These are phyloP conservation scores for Aspergillus panamensis DNA, from an alignment of 495 filamentous ascomycete genomes.

Conservation along the genomic window DNA sequence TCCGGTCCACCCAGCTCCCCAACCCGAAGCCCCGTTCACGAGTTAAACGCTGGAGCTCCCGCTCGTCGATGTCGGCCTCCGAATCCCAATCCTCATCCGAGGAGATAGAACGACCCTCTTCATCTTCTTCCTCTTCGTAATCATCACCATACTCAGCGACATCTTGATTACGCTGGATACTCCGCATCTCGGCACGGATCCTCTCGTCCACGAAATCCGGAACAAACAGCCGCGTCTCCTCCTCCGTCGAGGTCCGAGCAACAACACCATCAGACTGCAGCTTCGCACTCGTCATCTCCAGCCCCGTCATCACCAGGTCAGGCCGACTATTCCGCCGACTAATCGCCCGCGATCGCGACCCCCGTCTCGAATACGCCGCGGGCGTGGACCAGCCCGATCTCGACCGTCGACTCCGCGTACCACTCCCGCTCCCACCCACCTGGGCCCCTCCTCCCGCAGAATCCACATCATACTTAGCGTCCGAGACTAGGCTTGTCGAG, in stretches of 20 bases:
- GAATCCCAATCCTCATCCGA: slow-evolving; percentile 24
- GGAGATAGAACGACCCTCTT: slow-evolving; percentile 10
- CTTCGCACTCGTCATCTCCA: slow-evolving; percentile 13
- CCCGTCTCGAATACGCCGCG: slow-evolving; percentile 27
- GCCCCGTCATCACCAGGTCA: slow-evolving; percentile 38
- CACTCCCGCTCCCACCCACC: too few species aligned
- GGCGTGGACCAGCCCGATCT: slow-evolving; percentile 42
- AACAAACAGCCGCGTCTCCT: slow-evolving; percentile 21
- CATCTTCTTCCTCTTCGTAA: slow-evolving; percentile 13
- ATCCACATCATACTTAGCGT: slow-evolving; percentile 36
- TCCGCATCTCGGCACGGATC: slow-evolving; percentile 43
- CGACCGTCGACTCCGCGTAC: slow-evolving; percentile 20
- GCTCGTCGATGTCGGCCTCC: slow-evolving; percentile 42
- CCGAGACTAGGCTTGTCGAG: slow-evolving; percentile 62
- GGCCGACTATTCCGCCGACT: slow-evolving; percentile 37
- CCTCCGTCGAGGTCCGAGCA: slow-evolving; percentile 9
- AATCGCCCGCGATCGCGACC: slow-evolving; percentile 31
- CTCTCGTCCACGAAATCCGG: slow-evolving; percentile 46
- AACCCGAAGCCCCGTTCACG: slow-evolving; percentile 61
- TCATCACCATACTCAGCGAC: background rate
- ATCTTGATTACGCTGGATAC: slow-evolving; percentile 24
- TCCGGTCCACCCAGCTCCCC: slow-evolving; percentile 69
- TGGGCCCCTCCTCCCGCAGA: background rate
- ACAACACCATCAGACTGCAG: background rate
- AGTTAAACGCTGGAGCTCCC: slow-evolving; percentile 42